Evolutionary conservation across 306 rosid genomes (phyloP).

Genomic region (Trichosanthes truncata): DNA sequence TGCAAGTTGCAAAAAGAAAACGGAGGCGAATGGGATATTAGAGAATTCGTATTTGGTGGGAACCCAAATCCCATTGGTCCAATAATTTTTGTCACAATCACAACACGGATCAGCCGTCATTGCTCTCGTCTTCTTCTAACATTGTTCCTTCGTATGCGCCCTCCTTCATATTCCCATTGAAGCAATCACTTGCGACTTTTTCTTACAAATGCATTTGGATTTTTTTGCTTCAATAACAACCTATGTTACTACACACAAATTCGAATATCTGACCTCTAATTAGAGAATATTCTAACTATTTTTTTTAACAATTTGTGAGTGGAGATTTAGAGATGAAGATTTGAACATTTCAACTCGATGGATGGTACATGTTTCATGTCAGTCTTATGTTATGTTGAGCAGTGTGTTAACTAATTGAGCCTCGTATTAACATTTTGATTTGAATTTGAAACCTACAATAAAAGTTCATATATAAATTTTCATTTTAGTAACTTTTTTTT

Average conservation of each 20-base stretch:
- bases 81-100: background rate
- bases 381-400: too few relatives aligned
- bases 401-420: too few relatives aligned
- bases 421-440: too few relatives aligned
- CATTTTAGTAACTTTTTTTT: too few relatives aligned
- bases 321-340: too few relatives aligned
- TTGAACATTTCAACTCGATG: too few relatives aligned
- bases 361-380: too few relatives aligned
- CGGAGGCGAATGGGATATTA: background rate
- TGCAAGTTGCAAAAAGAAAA: background rate
- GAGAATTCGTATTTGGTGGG: constrained; percentile 7
- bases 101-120: background rate
- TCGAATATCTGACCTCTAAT: too few relatives aligned
- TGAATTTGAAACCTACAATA: background rate
- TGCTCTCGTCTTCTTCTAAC: background rate
- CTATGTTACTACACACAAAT: too few relatives aligned
- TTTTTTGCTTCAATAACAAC: too few relatives aligned
- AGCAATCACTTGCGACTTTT: background rate
- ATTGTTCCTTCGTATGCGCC: background rate
- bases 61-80: background rate
- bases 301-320: too few relatives aligned
- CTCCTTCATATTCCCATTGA: background rate
- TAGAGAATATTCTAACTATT: too few relatives aligned
- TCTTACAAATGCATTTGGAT: background rate
- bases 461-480: background rate